These are phyloP conservation scores for Jacaranda mimosifolia DNA, from an alignment of 257 asterid genomes.

Conservation along the genomic window DNA sequence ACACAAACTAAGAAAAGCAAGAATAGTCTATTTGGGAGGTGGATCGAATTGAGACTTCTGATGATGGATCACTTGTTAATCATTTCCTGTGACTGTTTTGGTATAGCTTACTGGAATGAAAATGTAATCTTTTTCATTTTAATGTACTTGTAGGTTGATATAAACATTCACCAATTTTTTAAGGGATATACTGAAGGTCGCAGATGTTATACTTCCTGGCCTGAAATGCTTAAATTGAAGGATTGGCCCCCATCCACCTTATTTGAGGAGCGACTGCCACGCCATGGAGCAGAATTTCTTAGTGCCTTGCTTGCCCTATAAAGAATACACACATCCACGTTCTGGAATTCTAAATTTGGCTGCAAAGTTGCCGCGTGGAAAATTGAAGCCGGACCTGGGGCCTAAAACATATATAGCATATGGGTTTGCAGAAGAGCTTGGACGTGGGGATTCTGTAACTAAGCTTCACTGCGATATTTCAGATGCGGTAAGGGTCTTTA, in stretches of 20 bases:
- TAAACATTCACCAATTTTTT: conserved; percentile 47
- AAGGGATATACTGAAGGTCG: conserved; percentile 39
- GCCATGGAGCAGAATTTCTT: conserved; percentile 52
- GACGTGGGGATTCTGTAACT: conserved; percentile 63
- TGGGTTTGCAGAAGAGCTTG: conserved; percentile 51
- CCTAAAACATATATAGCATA: conserved; percentile 63
- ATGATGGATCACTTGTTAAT: too few species aligned
- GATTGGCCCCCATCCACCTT: conserved; percentile 58
- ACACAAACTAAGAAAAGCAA: too few species aligned
- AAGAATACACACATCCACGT: conserved; percentile 55
- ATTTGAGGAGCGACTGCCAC: conserved; percentile 50
- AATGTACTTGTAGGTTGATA: conserved; percentile 35
- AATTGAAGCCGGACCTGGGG: conserved; percentile 60
- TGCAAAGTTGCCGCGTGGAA: conserved; percentile 43
- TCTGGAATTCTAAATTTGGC: conserved; percentile 47
- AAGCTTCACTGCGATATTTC: conserved; percentile 57
- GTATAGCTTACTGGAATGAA: too few species aligned
- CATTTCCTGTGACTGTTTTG: neutral
- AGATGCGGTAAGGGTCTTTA: conserved; percentile 50
- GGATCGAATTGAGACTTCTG: too few species aligned
- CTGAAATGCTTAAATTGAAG: conserved; percentile 52
- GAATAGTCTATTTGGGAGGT: too few species aligned
- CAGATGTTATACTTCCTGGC: conserved; percentile 37
- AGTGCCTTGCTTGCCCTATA: conserved; percentile 55
- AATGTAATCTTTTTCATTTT: neutral